These are phyloP conservation scores for Beverwykella pulmonaria DNA, from an alignment of 495 filamentous ascomycete species.

Conservation along the genomic window DNA sequence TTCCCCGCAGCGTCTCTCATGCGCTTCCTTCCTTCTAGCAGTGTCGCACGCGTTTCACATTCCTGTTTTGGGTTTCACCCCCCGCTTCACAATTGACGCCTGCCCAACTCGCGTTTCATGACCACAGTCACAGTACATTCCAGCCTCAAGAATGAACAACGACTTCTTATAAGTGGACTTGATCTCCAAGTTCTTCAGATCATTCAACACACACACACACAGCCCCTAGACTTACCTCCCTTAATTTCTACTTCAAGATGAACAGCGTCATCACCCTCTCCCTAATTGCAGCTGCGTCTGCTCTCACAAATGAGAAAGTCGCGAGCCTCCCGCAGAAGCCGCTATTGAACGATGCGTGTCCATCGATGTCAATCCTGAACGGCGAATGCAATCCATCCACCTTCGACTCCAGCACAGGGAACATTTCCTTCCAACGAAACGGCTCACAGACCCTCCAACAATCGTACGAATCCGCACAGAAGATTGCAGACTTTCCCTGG, in stretches of 20 bases:
- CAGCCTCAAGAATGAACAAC: not conserved
- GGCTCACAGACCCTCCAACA: conserved; percentile 1
- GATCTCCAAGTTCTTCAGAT: not conserved
- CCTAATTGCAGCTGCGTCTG: not conserved
- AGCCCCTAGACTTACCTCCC: not conserved
- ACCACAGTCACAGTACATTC: not conserved
- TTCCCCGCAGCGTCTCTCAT: not conserved
- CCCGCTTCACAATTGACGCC: conserved; percentile 10
- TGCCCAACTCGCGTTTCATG: conserved; percentile 17
- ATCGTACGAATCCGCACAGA: conserved; percentile 1
- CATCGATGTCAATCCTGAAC: conserved; percentile 17
- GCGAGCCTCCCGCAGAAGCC: conserved; percentile 3
- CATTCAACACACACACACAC: not conserved
- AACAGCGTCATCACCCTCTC: not conserved
- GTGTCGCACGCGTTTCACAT: conserved; percentile 1
- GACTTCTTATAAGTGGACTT: not conserved
- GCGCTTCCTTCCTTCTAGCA: not conserved
- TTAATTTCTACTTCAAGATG: conserved; percentile 11
- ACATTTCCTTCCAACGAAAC: not conserved
- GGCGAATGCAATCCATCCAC: conserved; percentile 13
- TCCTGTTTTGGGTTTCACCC: conserved; percentile 12
- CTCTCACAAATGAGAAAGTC: conserved; percentile 13
- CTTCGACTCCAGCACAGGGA: not conserved
- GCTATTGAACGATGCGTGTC: conserved; percentile 8
- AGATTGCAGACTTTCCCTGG: conserved; percentile 20